These are phyloP conservation scores for Lichina pygmaea DNA, from an alignment of 495 filamentous ascomycete species.

Conservation along the genomic window DNA sequence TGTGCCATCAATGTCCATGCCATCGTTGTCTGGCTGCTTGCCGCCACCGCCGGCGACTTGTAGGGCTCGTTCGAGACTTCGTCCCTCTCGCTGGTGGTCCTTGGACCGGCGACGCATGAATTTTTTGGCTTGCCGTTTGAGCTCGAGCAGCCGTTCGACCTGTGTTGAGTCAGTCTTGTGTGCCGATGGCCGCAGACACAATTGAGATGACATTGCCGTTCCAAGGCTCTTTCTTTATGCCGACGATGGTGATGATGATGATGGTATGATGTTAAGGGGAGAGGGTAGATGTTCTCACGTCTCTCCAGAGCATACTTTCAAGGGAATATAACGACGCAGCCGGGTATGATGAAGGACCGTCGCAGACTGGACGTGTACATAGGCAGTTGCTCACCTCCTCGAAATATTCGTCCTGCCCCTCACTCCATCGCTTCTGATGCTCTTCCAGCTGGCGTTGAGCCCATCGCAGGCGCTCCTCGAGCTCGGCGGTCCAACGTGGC, in stretches of 20 bases:
- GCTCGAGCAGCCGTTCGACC: constrained; percentile 1
- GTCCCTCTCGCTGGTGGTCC: constrained; percentile 1
- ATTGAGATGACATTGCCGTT: background rate
- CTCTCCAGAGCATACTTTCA: background rate
- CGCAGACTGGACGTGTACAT: background rate
- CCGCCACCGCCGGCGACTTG: too few species aligned
- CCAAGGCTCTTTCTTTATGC: too few species aligned
- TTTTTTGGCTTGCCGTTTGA: background rate
- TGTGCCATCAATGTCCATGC: too few species aligned
- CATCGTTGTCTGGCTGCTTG: too few species aligned
- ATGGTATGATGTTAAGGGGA: too few species aligned
- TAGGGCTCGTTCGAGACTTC: background rate
- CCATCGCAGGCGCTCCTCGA: constrained; percentile 1
- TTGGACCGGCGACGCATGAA: constrained; percentile 1
- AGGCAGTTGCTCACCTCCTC: background rate
- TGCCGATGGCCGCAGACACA: background rate
- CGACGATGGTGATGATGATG: too few species aligned
- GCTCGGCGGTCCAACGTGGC: background rate
- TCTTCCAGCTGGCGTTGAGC: background rate
- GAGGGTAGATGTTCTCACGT: background rate
- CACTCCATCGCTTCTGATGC: constrained; percentile 1
- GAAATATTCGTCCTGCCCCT: background rate
- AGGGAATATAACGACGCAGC: background rate
- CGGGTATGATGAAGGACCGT: background rate
- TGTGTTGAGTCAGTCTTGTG: background rate